Evolutionary conservation across 116 monocot species (phyloP).

Genomic region (Phalaenopsis hybrid): DNA sequence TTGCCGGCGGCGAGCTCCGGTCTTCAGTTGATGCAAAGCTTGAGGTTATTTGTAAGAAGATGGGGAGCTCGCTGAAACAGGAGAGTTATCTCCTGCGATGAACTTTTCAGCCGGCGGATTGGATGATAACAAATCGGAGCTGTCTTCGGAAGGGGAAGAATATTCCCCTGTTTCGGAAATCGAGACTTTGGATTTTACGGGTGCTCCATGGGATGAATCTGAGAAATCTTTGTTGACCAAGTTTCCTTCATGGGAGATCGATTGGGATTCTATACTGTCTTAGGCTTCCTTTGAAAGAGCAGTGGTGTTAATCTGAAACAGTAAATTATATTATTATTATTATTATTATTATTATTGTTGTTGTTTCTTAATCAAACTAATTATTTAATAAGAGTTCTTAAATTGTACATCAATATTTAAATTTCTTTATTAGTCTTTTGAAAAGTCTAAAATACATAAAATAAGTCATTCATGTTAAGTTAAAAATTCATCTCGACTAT

Average conservation of each 20-base stretch:
- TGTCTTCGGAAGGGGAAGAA: neutral
- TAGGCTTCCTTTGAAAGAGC: neutral
- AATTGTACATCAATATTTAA: too few species aligned
- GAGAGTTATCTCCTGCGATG: neutral
- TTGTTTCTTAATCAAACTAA: too few species aligned
- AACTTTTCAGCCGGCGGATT: neutral
- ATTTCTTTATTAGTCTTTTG: too few species aligned
- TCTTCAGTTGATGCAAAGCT: slow-evolving; percentile 38
- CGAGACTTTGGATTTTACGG: slow-evolving; percentile 36
- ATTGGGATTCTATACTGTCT: slow-evolving; percentile 48
- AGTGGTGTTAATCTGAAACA: too few species aligned
- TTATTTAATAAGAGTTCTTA: too few species aligned
- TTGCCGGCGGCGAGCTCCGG: slow-evolving; percentile 2
- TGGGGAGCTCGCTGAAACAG: slow-evolving; percentile 1
- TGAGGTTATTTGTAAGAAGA: slow-evolving; percentile 22
- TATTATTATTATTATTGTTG: too few species aligned
- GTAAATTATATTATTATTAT: too few species aligned
- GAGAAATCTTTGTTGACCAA: slow-evolving; percentile 35
- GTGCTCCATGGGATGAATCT: slow-evolving; percentile 45
- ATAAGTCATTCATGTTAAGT: too few species aligned
- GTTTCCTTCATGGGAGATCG: slow-evolving; percentile 44
- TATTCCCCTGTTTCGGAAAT: slow-evolving; percentile 17
- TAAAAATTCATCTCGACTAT: too few species aligned
- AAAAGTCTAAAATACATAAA: too few species aligned
- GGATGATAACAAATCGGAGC: neutral